Base-by-base conservation (phyloP, 2,329 filamentous ascomycete genomes). In the Elsinoe batatas region DNA sequence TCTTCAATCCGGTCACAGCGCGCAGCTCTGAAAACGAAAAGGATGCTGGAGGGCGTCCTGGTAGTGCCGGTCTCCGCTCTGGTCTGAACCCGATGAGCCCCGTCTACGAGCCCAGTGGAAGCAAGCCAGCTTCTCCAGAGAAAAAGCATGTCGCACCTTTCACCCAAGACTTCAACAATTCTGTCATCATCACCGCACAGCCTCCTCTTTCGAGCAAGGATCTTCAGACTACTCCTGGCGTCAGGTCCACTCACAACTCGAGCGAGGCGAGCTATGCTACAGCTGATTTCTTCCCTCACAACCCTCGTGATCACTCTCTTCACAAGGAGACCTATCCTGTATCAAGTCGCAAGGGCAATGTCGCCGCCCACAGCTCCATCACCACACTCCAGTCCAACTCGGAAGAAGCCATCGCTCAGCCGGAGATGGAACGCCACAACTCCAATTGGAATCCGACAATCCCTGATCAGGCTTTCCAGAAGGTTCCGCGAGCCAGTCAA, bases 201-300 rank as follows among this genome's bases (percentile, higher is more conserved):
- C 22, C 38, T 44, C 11, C 18, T 17, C n/a, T 15, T n/a, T n/a
- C 26, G 1, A 20, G 15, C 18, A 37, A 44, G 15, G 22, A 18
- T 13, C 26, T 3, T 30, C 17, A 40, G 7, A 20, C 15, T 6
- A 15, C 38, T 17, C 53, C 10, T 13, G 36, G 32, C 22, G 13
- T 12, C 38, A 57, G 26, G 26, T 54, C 32, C 2, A 50, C 43
- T 13, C 53, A 60, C 22, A 42, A 59, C 56, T 68, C 67, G 5
- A 70, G 68, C 56, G 58, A 64, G n/a, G 64, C 68, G 8, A 70
- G 68, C 59, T 66, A 69, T 56, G 62, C 63, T 32, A 71, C 68
- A 10, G 64, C 65, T 17, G 68, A 71, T 58, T 71, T 71, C 64
- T 71, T 71, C 57, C 69, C 69, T 8, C 61, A 61, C 58, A 68